phyloP scores from a whole-genome alignment of 495 filamentous ascomycete genomes.

The Neurospora sp. region DNA sequence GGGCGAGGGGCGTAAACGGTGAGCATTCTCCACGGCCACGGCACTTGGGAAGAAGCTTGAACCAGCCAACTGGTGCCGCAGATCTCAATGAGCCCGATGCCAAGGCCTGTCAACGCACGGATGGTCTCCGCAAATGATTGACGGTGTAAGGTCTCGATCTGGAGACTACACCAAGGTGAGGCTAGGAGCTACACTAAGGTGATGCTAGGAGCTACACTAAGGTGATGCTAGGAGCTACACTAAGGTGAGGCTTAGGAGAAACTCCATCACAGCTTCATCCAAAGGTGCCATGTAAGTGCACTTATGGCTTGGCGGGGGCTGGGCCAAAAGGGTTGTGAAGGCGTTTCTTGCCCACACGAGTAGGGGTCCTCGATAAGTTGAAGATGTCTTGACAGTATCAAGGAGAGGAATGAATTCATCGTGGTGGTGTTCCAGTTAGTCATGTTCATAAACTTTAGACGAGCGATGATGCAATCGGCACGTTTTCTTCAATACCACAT shows the following conservation, averaged over 20 bases:
- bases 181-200: background rate
- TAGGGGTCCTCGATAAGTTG: background rate
- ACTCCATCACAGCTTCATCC: background rate
- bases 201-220: background rate
- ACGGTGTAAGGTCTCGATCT: background rate
- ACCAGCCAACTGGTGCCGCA: background rate
- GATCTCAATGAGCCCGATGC: background rate
- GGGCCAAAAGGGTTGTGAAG: too few relatives aligned
- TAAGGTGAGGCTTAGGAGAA: background rate
- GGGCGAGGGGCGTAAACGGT: background rate
- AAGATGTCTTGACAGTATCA: background rate
- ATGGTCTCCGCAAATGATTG: background rate
- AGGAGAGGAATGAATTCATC: background rate
- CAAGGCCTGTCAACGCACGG: background rate
- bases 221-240: background rate
- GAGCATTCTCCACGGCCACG: background rate
- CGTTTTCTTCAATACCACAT: background rate
- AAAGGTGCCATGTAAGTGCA: background rate
- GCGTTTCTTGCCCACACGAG: too few relatives aligned
- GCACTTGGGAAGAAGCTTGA: background rate
- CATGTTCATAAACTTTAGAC: background rate
- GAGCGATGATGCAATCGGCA: background rate
- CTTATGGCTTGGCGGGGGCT: too few relatives aligned
- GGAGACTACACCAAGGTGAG: background rate
- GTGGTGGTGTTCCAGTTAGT: background rate